A percentile compares a stretch with the other conserved stretches of the same genome.
phyloP scores from a whole-genome alignment of 257 asterid species.

The Ballota nigra region DNA sequence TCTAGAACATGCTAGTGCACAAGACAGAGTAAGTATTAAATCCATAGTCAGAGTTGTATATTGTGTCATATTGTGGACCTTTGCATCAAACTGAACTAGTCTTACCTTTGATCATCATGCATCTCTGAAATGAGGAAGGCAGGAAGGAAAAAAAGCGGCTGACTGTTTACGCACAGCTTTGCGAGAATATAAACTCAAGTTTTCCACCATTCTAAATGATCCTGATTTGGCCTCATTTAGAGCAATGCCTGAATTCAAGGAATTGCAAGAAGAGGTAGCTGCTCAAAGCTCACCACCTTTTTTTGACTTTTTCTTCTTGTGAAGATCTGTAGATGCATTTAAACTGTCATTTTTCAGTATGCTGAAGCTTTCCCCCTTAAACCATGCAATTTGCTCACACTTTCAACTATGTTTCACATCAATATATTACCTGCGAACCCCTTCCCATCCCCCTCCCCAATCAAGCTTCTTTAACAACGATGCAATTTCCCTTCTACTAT shows the following conservation, averaged over 20 bases:
- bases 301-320: background rate
- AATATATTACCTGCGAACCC: background rate
- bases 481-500: slow-evolving; percentile 5
- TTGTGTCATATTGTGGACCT: background rate
- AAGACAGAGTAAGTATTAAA: background rate
- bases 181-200: slow-evolving; percentile 78
- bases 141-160: slow-evolving; percentile 88
- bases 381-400: background rate
- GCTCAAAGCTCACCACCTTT: slow-evolving; percentile 9
- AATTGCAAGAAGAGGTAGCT: slow-evolving; percentile 91
- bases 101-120: slow-evolving; percentile 11
- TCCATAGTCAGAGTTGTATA: background rate
- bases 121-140: slow-evolving; percentile 49
- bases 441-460: background rate
- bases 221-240: slow-evolving; percentile 98
- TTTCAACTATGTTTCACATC: background rate
- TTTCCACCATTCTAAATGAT: slow-evolving; percentile 88
- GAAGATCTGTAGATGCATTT: background rate
- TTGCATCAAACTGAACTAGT: slow-evolving; percentile 16
- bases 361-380: background rate
- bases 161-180: slow-evolving; percentile 92
- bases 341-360: background rate
- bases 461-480: background rate
- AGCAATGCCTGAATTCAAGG: slow-evolving; percentile 89
- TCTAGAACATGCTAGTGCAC: background rate